A percentile compares a stretch with the other conserved stretches of the same genome.
Conservation (phyloP, 106 monocot genomes). For the Apostasia shenzhenica region DNA sequence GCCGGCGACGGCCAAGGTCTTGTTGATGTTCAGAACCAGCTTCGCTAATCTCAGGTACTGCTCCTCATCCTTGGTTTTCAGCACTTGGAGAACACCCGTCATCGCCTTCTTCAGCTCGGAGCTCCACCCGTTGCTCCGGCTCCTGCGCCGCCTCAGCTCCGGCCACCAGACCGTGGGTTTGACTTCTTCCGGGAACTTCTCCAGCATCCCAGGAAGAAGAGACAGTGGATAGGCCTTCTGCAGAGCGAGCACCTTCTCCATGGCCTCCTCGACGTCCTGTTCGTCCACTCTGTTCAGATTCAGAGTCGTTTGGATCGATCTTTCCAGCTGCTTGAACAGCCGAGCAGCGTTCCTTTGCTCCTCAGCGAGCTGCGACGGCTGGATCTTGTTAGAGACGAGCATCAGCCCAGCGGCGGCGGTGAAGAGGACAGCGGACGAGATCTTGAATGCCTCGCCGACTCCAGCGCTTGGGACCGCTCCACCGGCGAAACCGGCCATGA, state of each 20-base stretch:
- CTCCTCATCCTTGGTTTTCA: slow-evolving; percentile 46
- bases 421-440: slow-evolving; percentile 41
- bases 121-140: slow-evolving; percentile 42
- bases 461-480: neutral
- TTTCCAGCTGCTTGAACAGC: slow-evolving; percentile 61
- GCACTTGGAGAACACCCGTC: slow-evolving; percentile 33
- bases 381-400: slow-evolving; percentile 57
- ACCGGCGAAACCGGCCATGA: slow-evolving; percentile 41
- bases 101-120: slow-evolving; percentile 40
- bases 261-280: slow-evolving; percentile 33
- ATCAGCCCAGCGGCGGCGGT: slow-evolving; percentile 30
- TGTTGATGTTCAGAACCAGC: slow-evolving; percentile 44
- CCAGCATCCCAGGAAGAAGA: slow-evolving; percentile 54
- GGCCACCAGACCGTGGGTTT: slow-evolving; percentile 85
- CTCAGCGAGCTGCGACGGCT: slow-evolving; percentile 89
- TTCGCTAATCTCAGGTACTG: slow-evolving; percentile 40
- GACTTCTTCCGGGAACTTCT: slow-evolving; percentile 67
- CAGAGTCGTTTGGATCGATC: slow-evolving; percentile 28
- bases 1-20: slow-evolving; percentile 40
- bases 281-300: slow-evolving; percentile 6
- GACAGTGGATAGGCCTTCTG: slow-evolving; percentile 72
- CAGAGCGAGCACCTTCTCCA: slow-evolving; percentile 61
- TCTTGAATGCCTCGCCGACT: slow-evolving; percentile 10
- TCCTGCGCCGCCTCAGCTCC: neutral
- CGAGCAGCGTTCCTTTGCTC: slow-evolving; percentile 78